Percentiles rank a stretch among this genome's conserved stretches.
Evolutionary conservation across 2,329 filamentous ascomycete species (phyloP).

Genomic region (Ophiostoma sp.): DNA sequence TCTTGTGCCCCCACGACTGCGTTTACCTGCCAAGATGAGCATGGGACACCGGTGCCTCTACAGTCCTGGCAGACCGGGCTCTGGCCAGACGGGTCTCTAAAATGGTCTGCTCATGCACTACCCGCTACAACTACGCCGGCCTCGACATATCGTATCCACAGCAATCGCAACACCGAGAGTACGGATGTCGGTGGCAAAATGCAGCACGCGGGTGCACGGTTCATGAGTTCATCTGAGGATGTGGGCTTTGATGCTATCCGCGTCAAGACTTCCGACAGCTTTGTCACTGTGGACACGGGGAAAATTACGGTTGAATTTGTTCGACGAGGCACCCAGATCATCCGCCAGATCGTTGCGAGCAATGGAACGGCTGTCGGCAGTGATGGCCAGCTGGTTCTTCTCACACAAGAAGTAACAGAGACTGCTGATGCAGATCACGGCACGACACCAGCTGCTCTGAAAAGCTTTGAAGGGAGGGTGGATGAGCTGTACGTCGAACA

Average conservation of each 20-base stretch:
- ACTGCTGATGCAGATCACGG: background rate
- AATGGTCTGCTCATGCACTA: constrained; percentile 5
- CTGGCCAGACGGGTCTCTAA: background rate
- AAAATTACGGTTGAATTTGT: background rate
- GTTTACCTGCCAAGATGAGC: background rate
- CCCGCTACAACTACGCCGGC: background rate
- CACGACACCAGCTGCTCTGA: background rate
- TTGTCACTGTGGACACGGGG: background rate
- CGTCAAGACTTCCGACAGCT: background rate
- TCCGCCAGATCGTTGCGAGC: background rate
- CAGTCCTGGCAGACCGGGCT: constrained; percentile 1
- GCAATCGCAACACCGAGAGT: background rate
- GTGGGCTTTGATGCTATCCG: background rate
- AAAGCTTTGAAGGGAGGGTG: background rate
- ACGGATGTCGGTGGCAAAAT: no score
- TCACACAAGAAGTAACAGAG: background rate
- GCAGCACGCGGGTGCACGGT: no score
- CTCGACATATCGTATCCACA: background rate
- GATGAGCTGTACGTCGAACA: background rate
- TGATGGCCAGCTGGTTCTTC: background rate
- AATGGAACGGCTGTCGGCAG: background rate
- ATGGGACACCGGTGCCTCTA: background rate
- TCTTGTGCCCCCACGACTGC: background rate
- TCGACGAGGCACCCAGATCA: background rate
- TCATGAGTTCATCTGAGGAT: no score